phyloP scores from a whole-genome alignment of 2,329 filamentous ascomycete genomes.

The Fusarium brachygibbosum region DNA sequence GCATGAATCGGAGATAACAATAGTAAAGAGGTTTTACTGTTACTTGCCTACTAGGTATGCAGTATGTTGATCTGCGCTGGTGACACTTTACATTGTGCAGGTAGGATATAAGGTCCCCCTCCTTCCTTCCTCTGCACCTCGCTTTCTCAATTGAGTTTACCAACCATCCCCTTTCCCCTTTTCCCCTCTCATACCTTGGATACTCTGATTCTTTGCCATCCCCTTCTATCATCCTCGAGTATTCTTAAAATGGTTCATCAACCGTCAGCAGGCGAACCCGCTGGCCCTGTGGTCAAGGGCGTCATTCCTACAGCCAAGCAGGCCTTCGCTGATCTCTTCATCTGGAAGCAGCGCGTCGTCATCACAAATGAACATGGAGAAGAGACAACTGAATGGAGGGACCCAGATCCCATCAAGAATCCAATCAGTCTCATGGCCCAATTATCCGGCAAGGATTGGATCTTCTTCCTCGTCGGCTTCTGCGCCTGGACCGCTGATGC shows the following conservation, averaged over 20 bases:
- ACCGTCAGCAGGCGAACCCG: constrained; percentile 60
- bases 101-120: constrained; percentile 25
- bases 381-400: constrained; percentile 75
- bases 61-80: constrained; percentile 13
- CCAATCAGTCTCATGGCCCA: constrained; percentile 77
- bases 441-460: constrained; percentile 76
- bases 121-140: not conserved
- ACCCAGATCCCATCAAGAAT: constrained; percentile 75
- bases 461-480: constrained; percentile 82
- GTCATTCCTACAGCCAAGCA: constrained; percentile 75
- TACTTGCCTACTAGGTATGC: too few species aligned
- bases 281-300: constrained; percentile 77
- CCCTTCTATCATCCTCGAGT: not conserved
- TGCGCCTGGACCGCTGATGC: constrained; percentile 84
- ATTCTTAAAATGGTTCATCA: constrained; percentile 16
- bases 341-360: constrained; percentile 80
- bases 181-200: not conserved
- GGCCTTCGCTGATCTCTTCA: constrained; percentile 73
- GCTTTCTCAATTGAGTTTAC: not conserved
- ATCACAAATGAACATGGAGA: constrained; percentile 75
- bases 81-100: not conserved
- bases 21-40: not conserved
- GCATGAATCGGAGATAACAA: constrained; percentile 17
- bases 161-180: not conserved
- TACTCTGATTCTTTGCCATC: not conserved